Evolutionary conservation across 768 basidiomycete species (phyloP).

Genomic region (Ramaria sp.): DNA sequence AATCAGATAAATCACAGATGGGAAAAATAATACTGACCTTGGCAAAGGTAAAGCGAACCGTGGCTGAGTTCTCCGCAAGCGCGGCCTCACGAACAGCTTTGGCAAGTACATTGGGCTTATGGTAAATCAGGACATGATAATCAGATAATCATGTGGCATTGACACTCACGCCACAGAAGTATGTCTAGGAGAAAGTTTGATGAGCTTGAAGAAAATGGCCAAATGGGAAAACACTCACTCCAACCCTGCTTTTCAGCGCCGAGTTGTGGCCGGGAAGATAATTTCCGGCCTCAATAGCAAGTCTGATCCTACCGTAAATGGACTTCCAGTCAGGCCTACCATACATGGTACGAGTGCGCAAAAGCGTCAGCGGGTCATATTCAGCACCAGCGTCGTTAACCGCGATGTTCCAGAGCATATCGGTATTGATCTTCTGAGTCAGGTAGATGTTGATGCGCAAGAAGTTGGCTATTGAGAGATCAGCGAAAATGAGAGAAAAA

Average conservation of each 20-base stretch:
- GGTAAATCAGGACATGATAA: neutral
- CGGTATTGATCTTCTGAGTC: conserved; percentile 74
- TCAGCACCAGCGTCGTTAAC: conserved; percentile 79
- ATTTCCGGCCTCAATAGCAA: conserved; percentile 71
- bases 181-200: conserved; percentile 40
- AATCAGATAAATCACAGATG: conserved; percentile 3
- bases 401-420: conserved; percentile 88
- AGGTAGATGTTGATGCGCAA: conserved; percentile 86
- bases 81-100: conserved; percentile 70
- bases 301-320: conserved; percentile 65
- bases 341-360: conserved; percentile 82
- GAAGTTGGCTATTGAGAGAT: conserved; percentile 58
- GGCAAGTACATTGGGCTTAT: conserved; percentile 51
- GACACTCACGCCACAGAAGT: conserved; percentile 62
- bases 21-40: conserved; percentile 42
- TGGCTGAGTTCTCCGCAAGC: conserved; percentile 37
- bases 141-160: neutral
- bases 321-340: conserved; percentile 85
- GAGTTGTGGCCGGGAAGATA: conserved; percentile 73
- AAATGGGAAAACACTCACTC: conserved; percentile 36
- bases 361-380: conserved; percentile 82
- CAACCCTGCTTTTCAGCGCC: conserved; percentile 76
- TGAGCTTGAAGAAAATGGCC: conserved; percentile 5
- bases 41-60: conserved; percentile 68
- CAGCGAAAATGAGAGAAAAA: too few species aligned